These are phyloP conservation scores for Ustilago loliicola DNA, from an alignment of 1,284 basidiomycete genomes.

Conservation along the genomic window DNA sequence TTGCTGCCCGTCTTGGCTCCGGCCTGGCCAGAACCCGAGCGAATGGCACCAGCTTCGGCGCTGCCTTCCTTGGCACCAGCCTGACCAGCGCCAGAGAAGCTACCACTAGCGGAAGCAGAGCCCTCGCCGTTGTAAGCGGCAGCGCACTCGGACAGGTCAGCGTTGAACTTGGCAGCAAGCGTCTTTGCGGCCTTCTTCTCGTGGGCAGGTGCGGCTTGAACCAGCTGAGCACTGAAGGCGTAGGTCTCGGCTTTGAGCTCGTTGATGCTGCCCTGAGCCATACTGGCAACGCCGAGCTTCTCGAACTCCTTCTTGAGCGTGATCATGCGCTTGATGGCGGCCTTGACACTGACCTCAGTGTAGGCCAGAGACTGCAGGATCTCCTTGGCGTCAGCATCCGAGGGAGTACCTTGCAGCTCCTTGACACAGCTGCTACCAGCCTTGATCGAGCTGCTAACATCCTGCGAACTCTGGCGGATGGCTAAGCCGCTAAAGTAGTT, in stretches of 20 bases:
- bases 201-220: conserved; percentile 16
- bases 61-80: background rate
- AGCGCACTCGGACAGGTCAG: conserved; percentile 9
- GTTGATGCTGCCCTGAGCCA: conserved; percentile 1
- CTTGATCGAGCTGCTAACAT: conserved; percentile 15
- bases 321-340: conserved; percentile 3
- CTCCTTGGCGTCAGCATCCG: conserved; percentile 15
- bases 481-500: conserved; percentile 10
- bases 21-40: background rate
- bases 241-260: conserved; percentile 12
- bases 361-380: conserved; percentile 12
- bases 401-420: conserved; percentile 4
- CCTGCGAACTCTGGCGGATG: conserved; percentile 8
- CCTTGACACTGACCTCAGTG: conserved; percentile 22
- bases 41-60: background rate
- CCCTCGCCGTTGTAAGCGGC: conserved; percentile 6
- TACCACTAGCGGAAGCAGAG: background rate
- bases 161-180: conserved; percentile 14
- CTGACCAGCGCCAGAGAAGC: background rate
- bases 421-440: background rate
- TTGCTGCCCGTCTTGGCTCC: background rate
- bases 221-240: conserved; percentile 8
- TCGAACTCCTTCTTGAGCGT: conserved; percentile 23
- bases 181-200: conserved; percentile 9
- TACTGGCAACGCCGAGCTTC: conserved; percentile 12